Percentiles rank a stretch among this genome's conserved stretches.
phyloP scores from a whole-genome alignment of 2,329 filamentous ascomycete genomes.

The Emydomyces testavorans region DNA sequence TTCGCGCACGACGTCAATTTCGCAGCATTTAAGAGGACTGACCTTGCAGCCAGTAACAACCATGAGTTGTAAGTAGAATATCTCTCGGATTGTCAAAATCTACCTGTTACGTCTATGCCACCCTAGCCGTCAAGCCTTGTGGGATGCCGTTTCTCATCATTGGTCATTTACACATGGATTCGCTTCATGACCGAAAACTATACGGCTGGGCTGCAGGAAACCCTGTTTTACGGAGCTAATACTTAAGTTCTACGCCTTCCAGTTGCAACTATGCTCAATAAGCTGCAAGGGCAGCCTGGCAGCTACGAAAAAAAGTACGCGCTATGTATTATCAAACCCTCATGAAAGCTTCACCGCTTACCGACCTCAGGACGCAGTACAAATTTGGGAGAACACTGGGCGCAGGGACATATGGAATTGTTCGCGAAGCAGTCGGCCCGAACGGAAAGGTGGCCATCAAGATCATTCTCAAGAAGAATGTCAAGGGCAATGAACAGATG shows the following conservation, averaged over 20 bases:
- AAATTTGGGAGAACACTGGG: constrained; percentile 86
- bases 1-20: background rate
- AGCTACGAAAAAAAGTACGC: constrained; percentile 96
- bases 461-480: constrained; percentile 99
- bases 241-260: constrained; percentile 10
- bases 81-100: background rate
- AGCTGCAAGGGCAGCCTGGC: constrained; percentile 90
- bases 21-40: background rate
- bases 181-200: background rate
- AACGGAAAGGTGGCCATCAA: constrained; percentile 87
- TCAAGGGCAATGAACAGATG: constrained; percentile 97
- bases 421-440: constrained; percentile 80
- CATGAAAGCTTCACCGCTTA: constrained; percentile 4
- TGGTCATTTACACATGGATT: background rate
- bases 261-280: constrained; percentile 88
- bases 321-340: constrained; percentile 4
- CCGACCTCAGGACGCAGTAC: constrained; percentile 59
- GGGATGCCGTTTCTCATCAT: background rate
- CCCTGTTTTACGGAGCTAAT: constrained; percentile 3
- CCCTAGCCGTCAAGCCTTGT: too few relatives aligned
- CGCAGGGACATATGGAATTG: constrained; percentile 95
- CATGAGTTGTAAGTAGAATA: constrained; percentile 21
- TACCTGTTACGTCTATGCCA: background rate
- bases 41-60: constrained; percentile 3
- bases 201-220: background rate